Base-by-base conservation (phyloP, 495 filamentous ascomycete genomes). In the Antarctomyces pellizariae region DNA sequence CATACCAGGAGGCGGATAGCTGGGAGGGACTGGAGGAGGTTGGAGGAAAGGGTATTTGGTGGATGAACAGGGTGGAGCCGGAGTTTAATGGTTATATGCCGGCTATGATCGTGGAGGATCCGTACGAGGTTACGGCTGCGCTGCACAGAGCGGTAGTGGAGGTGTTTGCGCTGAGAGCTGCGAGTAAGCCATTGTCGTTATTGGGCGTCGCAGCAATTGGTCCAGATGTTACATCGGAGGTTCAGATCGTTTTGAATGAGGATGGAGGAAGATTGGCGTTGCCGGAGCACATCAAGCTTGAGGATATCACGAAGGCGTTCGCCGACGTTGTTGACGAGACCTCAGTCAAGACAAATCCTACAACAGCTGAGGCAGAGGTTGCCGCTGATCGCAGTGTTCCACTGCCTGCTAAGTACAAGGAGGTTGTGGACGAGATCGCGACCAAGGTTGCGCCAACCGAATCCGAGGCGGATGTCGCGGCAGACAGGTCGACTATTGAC, bases 91-190 rank as follows among this genome's bases (percentile, higher is more conserved):
- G 45, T 4, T 64, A 57, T 30, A 39, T 46, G 15, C 48, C 49
- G 15, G 25, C 25, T 18, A 38, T 51, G 9, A 50, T 46, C 24
- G 33, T 54, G 4, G 39, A 33, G n/a, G 49, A 62, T 15, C 28
- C 37, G 2, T 39, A 43, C 2, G 31, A 57, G 13, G 36, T 64
- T 8, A 47, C 53, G 33, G 42, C 43, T 18, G 33, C 57, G 24
- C 50, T 71, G 15, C 62, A 70, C 33, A 44, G 53, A 28, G 67
- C 69, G n/a, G 34, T 75, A 7, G 52, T 72, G 2, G 70, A 76
- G 46, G 53, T 60, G 0, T 50, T 64, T 19, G 56, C 56, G 0
- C 31, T 72, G 28, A 47, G 48, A 26, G 30, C 54, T 31, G 48
- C 44, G 7, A 56, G 50, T 10, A 28, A 31, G 13, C 32, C 41